These are phyloP conservation scores for Suillus subluteus DNA, from an alignment of 768 basidiomycete genomes.

Conservation along the genomic window DNA sequence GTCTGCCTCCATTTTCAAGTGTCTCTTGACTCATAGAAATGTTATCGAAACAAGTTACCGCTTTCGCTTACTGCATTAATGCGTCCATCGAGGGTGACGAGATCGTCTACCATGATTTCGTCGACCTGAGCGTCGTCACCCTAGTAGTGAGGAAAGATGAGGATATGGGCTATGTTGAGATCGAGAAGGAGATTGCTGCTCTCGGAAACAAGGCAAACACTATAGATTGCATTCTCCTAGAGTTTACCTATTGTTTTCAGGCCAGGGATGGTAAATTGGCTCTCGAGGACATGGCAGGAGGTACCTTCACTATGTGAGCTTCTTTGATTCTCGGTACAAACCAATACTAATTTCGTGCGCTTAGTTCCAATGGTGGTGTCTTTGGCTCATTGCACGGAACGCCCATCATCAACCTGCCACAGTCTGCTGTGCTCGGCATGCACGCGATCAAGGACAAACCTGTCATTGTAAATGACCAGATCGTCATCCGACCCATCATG, in stretches of 20 bases:
- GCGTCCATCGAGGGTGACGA: conserved; percentile 94
- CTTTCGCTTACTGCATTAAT: no score
- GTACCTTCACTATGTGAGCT: conserved; percentile 94
- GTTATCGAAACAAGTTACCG: no score
- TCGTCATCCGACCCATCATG: conserved; percentile 98
- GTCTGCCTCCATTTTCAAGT: no score
- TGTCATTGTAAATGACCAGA: conserved; percentile 91
- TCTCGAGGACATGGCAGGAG: conserved; percentile 98
- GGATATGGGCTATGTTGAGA: conserved; percentile 82
- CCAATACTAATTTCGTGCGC: conserved; percentile 2
- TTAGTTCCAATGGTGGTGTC: conserved; percentile 96
- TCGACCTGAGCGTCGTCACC: conserved; percentile 95
- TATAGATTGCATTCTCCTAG: background rate
- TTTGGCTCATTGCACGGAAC: conserved; percentile 97
- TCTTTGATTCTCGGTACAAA: background rate
- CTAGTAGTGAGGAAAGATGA: conserved; percentile 95
- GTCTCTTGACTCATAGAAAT: no score
- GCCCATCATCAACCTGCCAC: conserved; percentile 97
- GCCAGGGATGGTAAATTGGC: conserved; percentile 91
- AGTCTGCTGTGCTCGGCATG: conserved; percentile 95
- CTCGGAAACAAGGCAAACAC: conserved; percentile 76
- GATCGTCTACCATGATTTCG: conserved; percentile 90
- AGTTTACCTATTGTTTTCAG: background rate
- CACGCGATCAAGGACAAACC: conserved; percentile 92
- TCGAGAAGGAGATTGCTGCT: conserved; percentile 90